A percentile compares a stretch with the other conserved stretches of the same genome.
phyloP scores from a whole-genome alignment of 768 basidiomycete genomes.

The Sporobolomyces roseus region DNA sequence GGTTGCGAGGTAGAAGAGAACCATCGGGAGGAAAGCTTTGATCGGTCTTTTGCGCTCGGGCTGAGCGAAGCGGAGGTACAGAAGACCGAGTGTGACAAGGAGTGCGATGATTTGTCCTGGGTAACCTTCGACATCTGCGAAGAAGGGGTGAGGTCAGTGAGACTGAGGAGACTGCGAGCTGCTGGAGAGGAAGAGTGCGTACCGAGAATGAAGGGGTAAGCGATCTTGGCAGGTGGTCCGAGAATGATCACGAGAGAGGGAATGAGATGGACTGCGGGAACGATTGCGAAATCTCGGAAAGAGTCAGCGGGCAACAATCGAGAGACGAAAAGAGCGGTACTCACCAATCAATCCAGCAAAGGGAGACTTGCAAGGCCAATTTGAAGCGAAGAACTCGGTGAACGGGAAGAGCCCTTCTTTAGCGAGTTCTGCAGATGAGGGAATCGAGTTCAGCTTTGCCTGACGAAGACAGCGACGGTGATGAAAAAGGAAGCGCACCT shows the following conservation, averaged over 20 bases:
- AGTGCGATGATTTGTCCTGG: constrained; percentile 59
- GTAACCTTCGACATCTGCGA: constrained; percentile 58
- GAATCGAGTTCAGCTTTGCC: too few relatives aligned
- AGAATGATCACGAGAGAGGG: constrained; percentile 50
- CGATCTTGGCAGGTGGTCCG: constrained; percentile 20
- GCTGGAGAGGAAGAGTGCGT: too few relatives aligned
- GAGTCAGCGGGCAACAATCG: too few relatives aligned
- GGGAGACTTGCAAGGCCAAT: constrained; percentile 8
- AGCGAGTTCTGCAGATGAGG: constrained; percentile 53
- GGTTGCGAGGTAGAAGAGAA: constrained; percentile 58
- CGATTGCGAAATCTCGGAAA: too few relatives aligned
- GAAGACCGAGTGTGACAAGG: constrained; percentile 53
- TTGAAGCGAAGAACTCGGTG: constrained; percentile 58
- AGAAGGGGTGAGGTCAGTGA: too few relatives aligned
- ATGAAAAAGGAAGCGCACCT: constrained; percentile 20
- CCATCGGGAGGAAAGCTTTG: constrained; percentile 53
- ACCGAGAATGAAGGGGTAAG: constrained; percentile 58
- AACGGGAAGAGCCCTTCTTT: constrained; percentile 64
- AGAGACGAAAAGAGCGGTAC: too few relatives aligned
- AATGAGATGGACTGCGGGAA: constrained; percentile 59
- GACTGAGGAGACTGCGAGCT: too few relatives aligned
- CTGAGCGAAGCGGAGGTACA: not conserved
- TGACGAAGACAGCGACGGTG: too few relatives aligned
- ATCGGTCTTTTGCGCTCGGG: constrained; percentile 56
- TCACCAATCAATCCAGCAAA: constrained; percentile 12